Evolutionary conservation across 2,329 filamentous ascomycete genomes (phyloP).

Genomic region (Apiospora sp.): DNA sequence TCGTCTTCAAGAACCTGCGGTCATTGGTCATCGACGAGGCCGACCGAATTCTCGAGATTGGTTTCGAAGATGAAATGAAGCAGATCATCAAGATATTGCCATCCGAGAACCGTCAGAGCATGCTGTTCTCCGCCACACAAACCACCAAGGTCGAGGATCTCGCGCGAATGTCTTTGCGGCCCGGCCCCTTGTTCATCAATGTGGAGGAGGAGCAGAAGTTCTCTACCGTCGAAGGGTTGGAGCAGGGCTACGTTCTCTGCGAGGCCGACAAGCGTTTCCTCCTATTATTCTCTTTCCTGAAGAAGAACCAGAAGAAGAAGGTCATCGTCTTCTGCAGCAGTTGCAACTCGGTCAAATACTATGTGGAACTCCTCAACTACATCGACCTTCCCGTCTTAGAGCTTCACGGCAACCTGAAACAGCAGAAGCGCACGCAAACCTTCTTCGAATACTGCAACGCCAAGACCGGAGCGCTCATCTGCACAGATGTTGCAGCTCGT

Average conservation of each 20-base stretch:
- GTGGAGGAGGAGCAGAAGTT: conserved; percentile 90
- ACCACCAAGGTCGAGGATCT: conserved; percentile 99
- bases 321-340: conserved; percentile 96
- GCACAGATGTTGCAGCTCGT: conserved; percentile 94
- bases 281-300: conserved; percentile 91
- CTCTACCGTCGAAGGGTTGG: conserved; percentile 90
- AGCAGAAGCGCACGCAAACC: conserved; percentile 97
- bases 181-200: conserved; percentile 95
- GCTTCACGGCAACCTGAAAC: conserved; percentile 93
- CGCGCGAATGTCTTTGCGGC: conserved; percentile 88
- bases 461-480: conserved; percentile 86
- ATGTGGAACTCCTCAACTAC: conserved; percentile 93
- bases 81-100: conserved; percentile 95
- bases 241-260: conserved; percentile 95
- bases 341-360: conserved; percentile 95
- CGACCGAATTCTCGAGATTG: conserved; percentile 94
- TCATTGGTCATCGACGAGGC: conserved; percentile 96
- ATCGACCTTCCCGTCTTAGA: conserved; percentile 79
- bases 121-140: conserved; percentile 98
- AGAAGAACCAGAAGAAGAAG: conserved; percentile 93
- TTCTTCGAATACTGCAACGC: conserved; percentile 95
- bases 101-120: conserved; percentile 76
- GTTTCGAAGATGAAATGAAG: conserved; percentile 98
- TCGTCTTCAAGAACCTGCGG: conserved; percentile 87
- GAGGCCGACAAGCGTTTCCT: conserved; percentile 94